phyloP scores from a whole-genome alignment of 2,329 filamentous ascomycete species.

The Verticillium nonalfalfae region DNA sequence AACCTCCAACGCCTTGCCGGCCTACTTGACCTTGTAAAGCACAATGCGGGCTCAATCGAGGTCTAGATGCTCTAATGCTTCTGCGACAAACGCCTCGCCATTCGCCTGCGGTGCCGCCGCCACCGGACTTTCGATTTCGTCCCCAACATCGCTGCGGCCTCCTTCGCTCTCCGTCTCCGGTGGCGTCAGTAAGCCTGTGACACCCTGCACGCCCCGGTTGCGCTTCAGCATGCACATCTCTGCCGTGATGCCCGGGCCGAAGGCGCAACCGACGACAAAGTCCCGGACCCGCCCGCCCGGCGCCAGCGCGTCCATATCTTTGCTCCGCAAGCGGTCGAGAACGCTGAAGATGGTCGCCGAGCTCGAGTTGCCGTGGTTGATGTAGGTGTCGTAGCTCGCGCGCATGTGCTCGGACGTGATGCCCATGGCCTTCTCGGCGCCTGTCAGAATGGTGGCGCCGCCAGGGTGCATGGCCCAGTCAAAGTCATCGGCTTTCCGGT shows the following conservation, averaged over 20 bases:
- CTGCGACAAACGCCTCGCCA: slow-evolving; percentile 12
- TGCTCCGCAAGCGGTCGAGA: slow-evolving; percentile 51
- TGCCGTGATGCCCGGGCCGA: slow-evolving; percentile 62
- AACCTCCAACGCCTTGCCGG: background rate
- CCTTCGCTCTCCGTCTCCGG: slow-evolving; percentile 47
- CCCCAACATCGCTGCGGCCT: slow-evolving; percentile 32
- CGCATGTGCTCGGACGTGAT: slow-evolving; percentile 59
- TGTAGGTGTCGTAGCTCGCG: slow-evolving; percentile 64
- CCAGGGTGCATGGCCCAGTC: slow-evolving; percentile 72
- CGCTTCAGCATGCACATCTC: slow-evolving; percentile 63
- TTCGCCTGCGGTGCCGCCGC: slow-evolving; percentile 2
- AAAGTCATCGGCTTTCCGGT: slow-evolving; percentile 47
- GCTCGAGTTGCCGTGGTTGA: slow-evolving; percentile 61
- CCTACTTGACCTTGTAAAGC: background rate
- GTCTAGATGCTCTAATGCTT: slow-evolving; percentile 14
- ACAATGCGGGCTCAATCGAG: slow-evolving; percentile 10
- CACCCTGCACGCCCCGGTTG: slow-evolving; percentile 21
- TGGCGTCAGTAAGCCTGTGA: slow-evolving; percentile 41
- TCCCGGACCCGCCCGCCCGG: slow-evolving; percentile 43
- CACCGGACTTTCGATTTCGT: slow-evolving; percentile 15
- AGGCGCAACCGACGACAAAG: slow-evolving; percentile 60
- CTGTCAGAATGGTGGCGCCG: slow-evolving; percentile 58
- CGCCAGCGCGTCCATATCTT: slow-evolving; percentile 53
- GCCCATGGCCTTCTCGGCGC: slow-evolving; percentile 51
- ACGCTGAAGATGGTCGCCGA: slow-evolving; percentile 66